Percentiles rank a stretch among this genome's conserved stretches.
Conservation (phyloP, 192 early-diverging fungal species). For the Spizellomyces sp. region DNA sequence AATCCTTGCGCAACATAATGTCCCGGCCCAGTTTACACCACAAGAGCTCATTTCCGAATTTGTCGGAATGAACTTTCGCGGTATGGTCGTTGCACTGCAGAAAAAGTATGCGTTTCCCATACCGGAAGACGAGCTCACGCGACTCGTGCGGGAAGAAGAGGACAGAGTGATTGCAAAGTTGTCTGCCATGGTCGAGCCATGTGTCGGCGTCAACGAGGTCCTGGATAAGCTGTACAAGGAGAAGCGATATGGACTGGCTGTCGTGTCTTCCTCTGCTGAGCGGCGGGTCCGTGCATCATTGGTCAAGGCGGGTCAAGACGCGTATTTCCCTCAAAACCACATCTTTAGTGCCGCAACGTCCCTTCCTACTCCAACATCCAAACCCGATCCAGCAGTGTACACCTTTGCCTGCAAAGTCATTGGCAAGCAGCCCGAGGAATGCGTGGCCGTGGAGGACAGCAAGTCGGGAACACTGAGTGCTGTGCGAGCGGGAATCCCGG, state of each 20-base stretch:
- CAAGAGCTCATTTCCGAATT: constrained; percentile 3
- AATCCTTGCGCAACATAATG: constrained; percentile 15
- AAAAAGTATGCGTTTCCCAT: constrained; percentile 4
- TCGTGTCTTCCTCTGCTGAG: constrained; percentile 13
- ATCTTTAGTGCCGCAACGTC: constrained; percentile 16
- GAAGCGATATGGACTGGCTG: constrained; percentile 10
- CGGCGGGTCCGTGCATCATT: constrained; percentile 10
- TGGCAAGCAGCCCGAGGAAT: not conserved
- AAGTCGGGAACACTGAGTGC: constrained; percentile 1
- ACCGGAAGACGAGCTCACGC: not conserved
- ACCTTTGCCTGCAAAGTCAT: constrained; percentile 10
- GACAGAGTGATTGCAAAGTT: constrained; percentile 1
- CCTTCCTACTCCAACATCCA: constrained; percentile 6
- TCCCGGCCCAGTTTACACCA: constrained; percentile 7
- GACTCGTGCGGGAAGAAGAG: constrained; percentile 6
- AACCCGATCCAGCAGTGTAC: constrained; percentile 19
- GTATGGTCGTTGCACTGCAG: constrained; percentile 15
- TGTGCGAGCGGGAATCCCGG: constrained; percentile 13
- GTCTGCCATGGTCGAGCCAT: not conserved
- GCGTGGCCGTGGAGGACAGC: constrained; percentile 23
- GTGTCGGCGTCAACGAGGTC: constrained; percentile 6
- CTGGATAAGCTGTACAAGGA: constrained; percentile 9
- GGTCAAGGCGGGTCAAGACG: not conserved
- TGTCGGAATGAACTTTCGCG: constrained; percentile 25
- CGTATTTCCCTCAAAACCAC: constrained; percentile 7